Base-by-base conservation (phyloP, 768 basidiomycete species). In the Suillus alpinus region DNA sequence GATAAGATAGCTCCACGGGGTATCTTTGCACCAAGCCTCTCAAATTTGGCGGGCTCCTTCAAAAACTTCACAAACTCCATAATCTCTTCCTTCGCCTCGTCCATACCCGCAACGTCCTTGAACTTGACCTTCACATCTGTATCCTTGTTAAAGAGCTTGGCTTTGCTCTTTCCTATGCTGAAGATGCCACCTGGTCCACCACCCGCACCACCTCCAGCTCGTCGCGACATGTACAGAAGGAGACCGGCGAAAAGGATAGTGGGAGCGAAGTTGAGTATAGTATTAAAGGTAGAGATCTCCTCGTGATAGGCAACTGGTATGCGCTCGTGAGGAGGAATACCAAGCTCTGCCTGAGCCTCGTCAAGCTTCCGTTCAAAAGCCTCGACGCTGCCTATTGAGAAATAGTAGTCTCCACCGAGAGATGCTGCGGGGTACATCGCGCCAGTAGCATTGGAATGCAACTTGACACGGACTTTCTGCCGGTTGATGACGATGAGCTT, bases 31-130 rank as follows among this genome's bases (percentile, higher is more conserved):
- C 97, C 97, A 43, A 99, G 85, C 66, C 88, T 93, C 77, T 98
- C 93, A 78, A 97, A 99, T 73, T 89, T 91, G 34, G 86, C 78
- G 13, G 97, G 97, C 60, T 98, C 91, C 78, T 98, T 98, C 70
- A 99, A 80, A 80, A 99, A 98, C 68, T 97, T 95, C 73, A 99
- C 97, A 67, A 98, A 99, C 73, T 99, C 97, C 93, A 98, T 96
- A 68, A 99, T 96, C 78, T 99, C 97, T 79, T 95, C 92, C 81
- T 99, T 99, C 47, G 95, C 97, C 76, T 99, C 97, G 77, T 99
- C 97, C 96, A 98, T 98, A 40, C 97, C 97, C 14, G 97, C 97
- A 18, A 99, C 94, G 71, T 99, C 95, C 77, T 88, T 88, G 80
- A 99, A 99, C 73, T 91, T 91, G 69, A 91, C 87, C 72, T 87